Evolutionary conservation across 441 rosid species (phyloP).

Genomic region (Aquilaria agallochum): DNA sequence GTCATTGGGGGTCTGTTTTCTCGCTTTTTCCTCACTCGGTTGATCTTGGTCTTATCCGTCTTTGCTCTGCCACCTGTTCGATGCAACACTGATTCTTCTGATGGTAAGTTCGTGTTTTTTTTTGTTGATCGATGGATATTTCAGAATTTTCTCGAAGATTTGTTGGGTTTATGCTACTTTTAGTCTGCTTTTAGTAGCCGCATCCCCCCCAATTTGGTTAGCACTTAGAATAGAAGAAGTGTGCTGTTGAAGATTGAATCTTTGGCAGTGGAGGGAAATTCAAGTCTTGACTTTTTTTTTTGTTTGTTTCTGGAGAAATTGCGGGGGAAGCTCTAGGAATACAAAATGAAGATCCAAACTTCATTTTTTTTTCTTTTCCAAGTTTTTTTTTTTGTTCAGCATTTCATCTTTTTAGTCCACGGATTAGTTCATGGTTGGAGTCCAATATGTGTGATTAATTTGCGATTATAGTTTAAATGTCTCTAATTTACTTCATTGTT

Average conservation of each 20-base stretch:
- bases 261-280: no score
- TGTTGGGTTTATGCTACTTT: not conserved
- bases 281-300: conserved; percentile 17
- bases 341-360: not conserved
- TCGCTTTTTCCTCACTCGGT: conserved; percentile 18
- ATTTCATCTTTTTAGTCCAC: not conserved
- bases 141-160: conserved; percentile 14
- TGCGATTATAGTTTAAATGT: conserved; percentile 2
- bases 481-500: conserved; percentile 1
- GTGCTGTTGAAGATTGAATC: no score
- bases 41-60: conserved; percentile 27
- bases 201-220: not conserved
- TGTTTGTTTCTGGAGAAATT: conserved; percentile 26
- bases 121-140: conserved; percentile 24
- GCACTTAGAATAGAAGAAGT: not conserved
- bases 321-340: conserved; percentile 8
- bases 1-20: conserved; percentile 16
- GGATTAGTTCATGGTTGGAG: not conserved
- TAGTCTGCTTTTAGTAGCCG: not conserved
- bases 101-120: conserved; percentile 44
- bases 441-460: conserved; percentile 3
- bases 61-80: conserved; percentile 36
- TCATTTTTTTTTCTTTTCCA: conserved; percentile 3
- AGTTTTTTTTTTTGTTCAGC: conserved; percentile 5
- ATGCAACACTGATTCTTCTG: conserved; percentile 73